These are phyloP conservation scores for Albugo laibachii DNA, from an alignment of 352 stramenopile species.

Conservation along the genomic window DNA sequence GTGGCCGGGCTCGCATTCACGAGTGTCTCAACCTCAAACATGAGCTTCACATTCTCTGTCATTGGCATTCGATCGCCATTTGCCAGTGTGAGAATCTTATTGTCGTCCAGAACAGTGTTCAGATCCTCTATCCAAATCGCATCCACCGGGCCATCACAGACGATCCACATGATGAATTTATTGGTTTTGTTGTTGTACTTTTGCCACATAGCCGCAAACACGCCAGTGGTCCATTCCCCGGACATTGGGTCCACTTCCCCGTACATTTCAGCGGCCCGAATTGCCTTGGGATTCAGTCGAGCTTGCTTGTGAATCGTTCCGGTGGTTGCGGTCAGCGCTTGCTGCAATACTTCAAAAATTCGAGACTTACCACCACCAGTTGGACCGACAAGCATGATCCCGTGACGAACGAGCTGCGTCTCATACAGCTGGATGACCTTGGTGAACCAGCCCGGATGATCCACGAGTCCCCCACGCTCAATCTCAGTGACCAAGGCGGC, in stretches of 20 bases:
- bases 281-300: conserved; percentile 95
- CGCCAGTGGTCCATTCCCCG: conserved; percentile 94
- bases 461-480: conserved; percentile 81
- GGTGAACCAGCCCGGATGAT: conserved; percentile 76
- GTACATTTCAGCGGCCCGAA: conserved; percentile 96
- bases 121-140: conserved; percentile 98
- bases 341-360: conserved; percentile 90
- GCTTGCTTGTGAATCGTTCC: conserved; percentile 89
- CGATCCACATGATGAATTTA: conserved; percentile 98
- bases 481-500: conserved; percentile 70
- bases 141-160: conserved; percentile 93
- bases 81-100: conserved; percentile 93
- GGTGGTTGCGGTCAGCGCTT: conserved; percentile 84
- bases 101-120: conserved; percentile 96
- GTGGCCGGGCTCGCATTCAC: conserved; percentile 94
- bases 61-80: conserved; percentile 97
- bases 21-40: conserved; percentile 95
- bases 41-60: conserved; percentile 95
- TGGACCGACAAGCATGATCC: conserved; percentile 97
- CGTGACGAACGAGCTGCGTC: conserved; percentile 93
- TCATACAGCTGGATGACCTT: conserved; percentile 98
- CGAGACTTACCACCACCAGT: conserved; percentile 94
- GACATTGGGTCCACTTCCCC: conserved; percentile 92
- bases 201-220: conserved; percentile 96
- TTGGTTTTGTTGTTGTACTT: conserved; percentile 98